A percentile compares a stretch with the other conserved stretches of the same genome.
Evolutionary conservation across 2,329 filamentous ascomycete genomes (phyloP).

Genomic region (Xylaria sp.): DNA sequence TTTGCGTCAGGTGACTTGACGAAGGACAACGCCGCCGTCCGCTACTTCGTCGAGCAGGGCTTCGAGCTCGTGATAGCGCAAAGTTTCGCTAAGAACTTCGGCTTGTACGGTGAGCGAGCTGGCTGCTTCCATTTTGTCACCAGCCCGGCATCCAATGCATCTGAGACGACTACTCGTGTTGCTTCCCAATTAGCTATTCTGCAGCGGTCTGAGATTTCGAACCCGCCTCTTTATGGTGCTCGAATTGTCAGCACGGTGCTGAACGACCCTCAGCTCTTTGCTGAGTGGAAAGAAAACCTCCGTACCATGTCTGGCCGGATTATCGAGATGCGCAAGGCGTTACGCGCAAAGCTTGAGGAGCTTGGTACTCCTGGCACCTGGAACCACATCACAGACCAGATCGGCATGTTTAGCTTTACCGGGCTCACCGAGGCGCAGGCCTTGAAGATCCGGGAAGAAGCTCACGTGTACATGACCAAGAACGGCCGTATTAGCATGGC

Average conservation of each 20-base stretch:
- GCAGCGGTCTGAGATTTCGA: conserved; percentile 96
- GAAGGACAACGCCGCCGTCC: conserved; percentile 89
- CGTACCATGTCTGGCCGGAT: conserved; percentile 95
- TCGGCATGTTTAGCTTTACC: conserved; percentile 99
- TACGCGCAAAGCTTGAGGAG: conserved; percentile 83
- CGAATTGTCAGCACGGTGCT: conserved; percentile 86
- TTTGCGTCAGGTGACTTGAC: conserved; percentile 92
- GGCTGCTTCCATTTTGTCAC: conserved; percentile 96
- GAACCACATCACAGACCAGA: conserved; percentile 98
- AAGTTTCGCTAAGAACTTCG: conserved; percentile 98
- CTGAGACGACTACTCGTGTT: conserved; percentile 70
- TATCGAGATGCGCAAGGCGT: conserved; percentile 84
- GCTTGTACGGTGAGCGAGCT: conserved; percentile 94
- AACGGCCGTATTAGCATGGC: conserved; percentile 99
- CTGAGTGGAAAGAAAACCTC: conserved; percentile 92
- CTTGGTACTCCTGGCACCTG: conserved; percentile 88
- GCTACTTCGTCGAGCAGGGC: conserved; percentile 91
- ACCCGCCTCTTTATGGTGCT: conserved; percentile 93
- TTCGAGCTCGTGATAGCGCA: conserved; percentile 90
- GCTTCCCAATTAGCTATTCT: conserved; percentile 91
- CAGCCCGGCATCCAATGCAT: conserved; percentile 73
- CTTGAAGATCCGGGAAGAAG: conserved; percentile 72
- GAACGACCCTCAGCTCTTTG: conserved; percentile 83
- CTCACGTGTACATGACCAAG: conserved; percentile 93
- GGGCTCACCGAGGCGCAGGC: conserved; percentile 81